These are phyloP conservation scores for Lepidopterella palustris DNA, from an alignment of 495 filamentous ascomycete species.

Conservation along the genomic window DNA sequence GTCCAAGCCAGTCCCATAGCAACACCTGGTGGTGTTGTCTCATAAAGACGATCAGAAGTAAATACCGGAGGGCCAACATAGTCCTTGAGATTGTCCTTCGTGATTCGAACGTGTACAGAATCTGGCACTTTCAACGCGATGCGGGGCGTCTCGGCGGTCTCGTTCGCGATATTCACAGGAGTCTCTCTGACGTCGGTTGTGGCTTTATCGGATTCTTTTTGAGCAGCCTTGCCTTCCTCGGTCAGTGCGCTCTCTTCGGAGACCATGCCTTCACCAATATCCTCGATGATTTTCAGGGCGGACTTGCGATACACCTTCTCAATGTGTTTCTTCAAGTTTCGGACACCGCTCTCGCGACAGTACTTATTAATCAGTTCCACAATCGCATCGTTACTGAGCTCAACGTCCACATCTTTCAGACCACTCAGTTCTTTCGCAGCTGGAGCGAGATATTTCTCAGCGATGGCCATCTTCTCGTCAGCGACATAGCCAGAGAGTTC, in stretches of 20 bases:
- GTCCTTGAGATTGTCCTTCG: slow-evolving; percentile 87
- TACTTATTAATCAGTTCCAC: slow-evolving; percentile 98
- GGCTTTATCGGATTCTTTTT: slow-evolving; percentile 61
- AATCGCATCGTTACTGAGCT: slow-evolving; percentile 75
- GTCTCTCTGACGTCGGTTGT: slow-evolving; percentile 51
- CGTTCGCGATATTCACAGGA: slow-evolving; percentile 55
- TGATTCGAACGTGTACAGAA: slow-evolving; percentile 77
- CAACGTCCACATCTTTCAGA: slow-evolving; percentile 82
- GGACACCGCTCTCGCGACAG: slow-evolving; percentile 92
- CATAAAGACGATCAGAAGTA: slow-evolving; percentile 92
- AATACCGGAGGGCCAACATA: slow-evolving; percentile 96
- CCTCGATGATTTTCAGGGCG: slow-evolving; percentile 92
- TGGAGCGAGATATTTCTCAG: slow-evolving; percentile 84
- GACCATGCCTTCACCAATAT: slow-evolving; percentile 80
- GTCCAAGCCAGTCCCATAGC: slow-evolving; percentile 99
- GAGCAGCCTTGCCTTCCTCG: slow-evolving; percentile 77
- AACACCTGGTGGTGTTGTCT: slow-evolving; percentile 90
- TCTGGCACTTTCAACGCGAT: slow-evolving; percentile 80
- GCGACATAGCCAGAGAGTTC: slow-evolving; percentile 94
- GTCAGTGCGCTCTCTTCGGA: slow-evolving; percentile 79
- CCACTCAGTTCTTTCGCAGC: slow-evolving; percentile 86
- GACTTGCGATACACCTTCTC: slow-evolving; percentile 98
- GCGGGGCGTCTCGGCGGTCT: slow-evolving; percentile 70
- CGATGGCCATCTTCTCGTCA: slow-evolving; percentile 99
- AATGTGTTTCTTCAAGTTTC: slow-evolving; percentile 98